phyloP scores from a whole-genome alignment of 2,329 filamentous ascomycete species.

The Aspergillus sp. region DNA sequence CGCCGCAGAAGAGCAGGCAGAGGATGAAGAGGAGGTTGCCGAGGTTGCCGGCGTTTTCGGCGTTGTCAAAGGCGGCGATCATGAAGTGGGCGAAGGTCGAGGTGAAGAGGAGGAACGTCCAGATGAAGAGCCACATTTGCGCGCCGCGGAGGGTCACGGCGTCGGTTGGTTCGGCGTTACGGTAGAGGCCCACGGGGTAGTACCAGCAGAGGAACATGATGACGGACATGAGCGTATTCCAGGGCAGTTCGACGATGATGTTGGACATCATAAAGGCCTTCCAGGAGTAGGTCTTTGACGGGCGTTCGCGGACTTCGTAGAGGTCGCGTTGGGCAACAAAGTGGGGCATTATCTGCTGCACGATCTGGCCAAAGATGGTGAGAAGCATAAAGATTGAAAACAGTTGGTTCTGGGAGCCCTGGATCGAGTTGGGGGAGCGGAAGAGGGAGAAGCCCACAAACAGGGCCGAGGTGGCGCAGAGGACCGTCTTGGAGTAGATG shows the following conservation, averaged over 20 bases:
- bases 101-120: conserved; percentile 72
- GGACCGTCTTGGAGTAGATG: conserved; percentile 79
- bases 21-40: conserved; percentile 64
- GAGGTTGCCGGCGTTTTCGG: conserved; percentile 69
- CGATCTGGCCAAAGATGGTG: conserved; percentile 71
- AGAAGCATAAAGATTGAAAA: conserved; percentile 85
- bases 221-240: conserved; percentile 63
- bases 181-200: conserved; percentile 62
- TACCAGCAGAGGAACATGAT: conserved; percentile 70
- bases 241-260: conserved; percentile 73
- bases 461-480: conserved; percentile 68
- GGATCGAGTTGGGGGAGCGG: conserved; percentile 71
- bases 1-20: conserved; percentile 62
- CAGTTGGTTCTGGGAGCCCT: conserved; percentile 88
- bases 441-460: conserved; percentile 87
- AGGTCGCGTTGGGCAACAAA: conserved; percentile 63
- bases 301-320: conserved; percentile 64
- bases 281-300: conserved; percentile 76
- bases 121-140: conserved; percentile 67
- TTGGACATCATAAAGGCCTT: conserved; percentile 72
- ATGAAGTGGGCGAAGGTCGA: conserved; percentile 74
- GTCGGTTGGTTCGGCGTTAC: conserved; percentile 45
- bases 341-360: conserved; percentile 61
- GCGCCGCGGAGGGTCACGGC: conserved; percentile 59
- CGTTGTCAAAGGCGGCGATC: conserved; percentile 70